A percentile compares a stretch with the other conserved stretches of the same genome.
Evolutionary conservation across 805 yeast species (phyloP).

Genomic region (Brettanomyces naardenensis): DNA sequence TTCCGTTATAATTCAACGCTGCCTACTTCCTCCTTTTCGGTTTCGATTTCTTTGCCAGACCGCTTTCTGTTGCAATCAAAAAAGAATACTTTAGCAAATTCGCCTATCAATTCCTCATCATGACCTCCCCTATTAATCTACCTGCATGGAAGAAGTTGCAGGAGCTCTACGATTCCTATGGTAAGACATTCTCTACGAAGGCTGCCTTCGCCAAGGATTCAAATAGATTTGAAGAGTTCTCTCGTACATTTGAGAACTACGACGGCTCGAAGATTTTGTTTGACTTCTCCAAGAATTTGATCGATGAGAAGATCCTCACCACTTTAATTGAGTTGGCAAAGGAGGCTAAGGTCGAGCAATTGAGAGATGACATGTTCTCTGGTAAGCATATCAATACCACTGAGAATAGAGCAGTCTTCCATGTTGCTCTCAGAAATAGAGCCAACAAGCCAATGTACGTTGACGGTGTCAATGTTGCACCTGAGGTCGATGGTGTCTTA

Average conservation of each 20-base stretch:
- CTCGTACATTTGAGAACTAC: conserved; percentile 71
- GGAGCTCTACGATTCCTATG: conserved; percentile 57
- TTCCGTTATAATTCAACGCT: no score
- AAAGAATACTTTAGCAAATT: no score
- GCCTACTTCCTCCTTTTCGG: no score
- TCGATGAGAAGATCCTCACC: conserved; percentile 73
- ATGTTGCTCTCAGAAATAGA: conserved; percentile 93
- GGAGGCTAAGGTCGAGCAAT: conserved; percentile 79
- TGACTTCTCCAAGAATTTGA: conserved; percentile 91
- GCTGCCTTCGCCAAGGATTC: conserved; percentile 74
- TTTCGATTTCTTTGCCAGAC: no score
- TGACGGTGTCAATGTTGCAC: conserved; percentile 83
- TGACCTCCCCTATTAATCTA: conserved; percentile 43
- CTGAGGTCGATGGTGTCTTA: conserved; percentile 86
- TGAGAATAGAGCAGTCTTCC: conserved; percentile 95
- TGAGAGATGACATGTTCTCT: conserved; percentile 85
- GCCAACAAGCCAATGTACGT: conserved; percentile 76
- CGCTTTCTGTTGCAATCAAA: no score
- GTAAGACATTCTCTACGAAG: conserved; percentile 64
- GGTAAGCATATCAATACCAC: conserved; percentile 95
- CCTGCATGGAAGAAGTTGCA: conserved; percentile 82
- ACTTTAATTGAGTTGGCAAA: conserved; percentile 72
- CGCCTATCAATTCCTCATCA: no score
- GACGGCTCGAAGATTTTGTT: conserved; percentile 87
- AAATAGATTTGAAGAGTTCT: conserved; percentile 64